Conservation (phyloP, 169 alveolate genomes). For the Plasmodium ovale region DNA sequence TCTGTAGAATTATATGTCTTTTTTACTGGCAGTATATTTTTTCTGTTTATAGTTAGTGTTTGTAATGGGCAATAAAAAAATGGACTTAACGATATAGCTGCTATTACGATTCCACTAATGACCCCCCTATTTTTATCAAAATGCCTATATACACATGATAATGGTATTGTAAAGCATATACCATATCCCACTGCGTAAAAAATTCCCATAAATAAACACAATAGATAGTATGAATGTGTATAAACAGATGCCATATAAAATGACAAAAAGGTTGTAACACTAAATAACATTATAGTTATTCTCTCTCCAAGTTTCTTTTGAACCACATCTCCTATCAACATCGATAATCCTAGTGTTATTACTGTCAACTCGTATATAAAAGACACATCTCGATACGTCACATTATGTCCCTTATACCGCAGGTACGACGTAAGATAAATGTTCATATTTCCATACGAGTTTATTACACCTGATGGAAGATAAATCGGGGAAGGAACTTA, state of each 20-base stretch:
- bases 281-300: slow-evolving; percentile 17
- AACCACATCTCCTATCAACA: slow-evolving; percentile 47
- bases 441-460: slow-evolving; percentile 68
- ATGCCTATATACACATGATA: slow-evolving; percentile 62
- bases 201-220: slow-evolving; percentile 57
- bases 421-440: slow-evolving; percentile 66
- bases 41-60: slow-evolving; percentile 32
- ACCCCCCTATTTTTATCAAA: slow-evolving; percentile 65
- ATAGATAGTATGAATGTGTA: slow-evolving; percentile 47
- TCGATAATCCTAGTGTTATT: slow-evolving; percentile 37
- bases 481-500: not conserved
- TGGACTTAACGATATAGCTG: slow-evolving; percentile 71
- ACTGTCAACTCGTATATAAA: slow-evolving; percentile 43
- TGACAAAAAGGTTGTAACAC: slow-evolving; percentile 24
- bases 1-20: not conserved
- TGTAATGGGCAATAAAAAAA: slow-evolving; percentile 67
- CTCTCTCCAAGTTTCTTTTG: slow-evolving; percentile 54
- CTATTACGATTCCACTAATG: slow-evolving; percentile 60
- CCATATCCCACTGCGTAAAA: slow-evolving; percentile 58
- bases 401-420: slow-evolving; percentile 48
- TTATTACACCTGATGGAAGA: slow-evolving; percentile 28
- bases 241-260: slow-evolving; percentile 55
- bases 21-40: slow-evolving; percentile 16
- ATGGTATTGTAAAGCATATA: slow-evolving; percentile 56
- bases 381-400: slow-evolving; percentile 47